Evolutionary conservation across 306 rosid species (phyloP).

Genomic region (Cicer cuneatum): DNA sequence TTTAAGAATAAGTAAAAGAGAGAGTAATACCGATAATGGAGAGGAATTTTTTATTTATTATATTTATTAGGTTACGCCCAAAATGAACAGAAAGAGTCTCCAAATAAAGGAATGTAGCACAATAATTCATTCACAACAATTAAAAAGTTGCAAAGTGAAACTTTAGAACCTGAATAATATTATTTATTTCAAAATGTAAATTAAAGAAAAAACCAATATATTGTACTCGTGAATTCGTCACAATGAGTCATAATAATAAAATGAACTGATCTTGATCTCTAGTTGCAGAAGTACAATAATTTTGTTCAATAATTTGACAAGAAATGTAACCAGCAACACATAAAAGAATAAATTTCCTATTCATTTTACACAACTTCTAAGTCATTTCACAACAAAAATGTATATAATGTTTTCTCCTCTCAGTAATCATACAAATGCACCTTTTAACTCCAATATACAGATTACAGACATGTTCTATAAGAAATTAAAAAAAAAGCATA

Average conservation of each 20-base stretch:
- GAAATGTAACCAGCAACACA: constrained; percentile 19
- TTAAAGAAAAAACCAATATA: background rate
- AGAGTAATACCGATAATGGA: too few species aligned
- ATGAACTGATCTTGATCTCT: background rate
- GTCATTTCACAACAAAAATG: constrained; percentile 26
- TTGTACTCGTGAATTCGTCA: background rate
- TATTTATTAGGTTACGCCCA: background rate
- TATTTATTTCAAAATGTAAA: background rate
- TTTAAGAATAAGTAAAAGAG: too few species aligned
- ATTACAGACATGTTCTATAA: constrained; percentile 31
- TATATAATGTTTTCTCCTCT: background rate
- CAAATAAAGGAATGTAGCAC: background rate
- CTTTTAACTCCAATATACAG: constrained; percentile 40
- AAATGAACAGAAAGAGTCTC: background rate
- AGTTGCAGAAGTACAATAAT: background rate
- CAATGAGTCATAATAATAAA: background rate
- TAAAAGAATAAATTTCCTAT: constrained; percentile 1
- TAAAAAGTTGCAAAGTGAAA: background rate
- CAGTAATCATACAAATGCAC: constrained; percentile 14
- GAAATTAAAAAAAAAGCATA: constrained; percentile 28
- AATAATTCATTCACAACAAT: background rate
- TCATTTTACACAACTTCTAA: constrained; percentile 17
- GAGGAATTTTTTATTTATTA: too few species aligned
- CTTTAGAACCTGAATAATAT: background rate
- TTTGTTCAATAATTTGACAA: constrained; percentile 1